Percentiles rank a stretch among this genome's conserved stretches.
These are phyloP conservation scores for Tarenaya hassleriana DNA, from an alignment of 345 rosid genomes.

Conservation along the genomic window DNA sequence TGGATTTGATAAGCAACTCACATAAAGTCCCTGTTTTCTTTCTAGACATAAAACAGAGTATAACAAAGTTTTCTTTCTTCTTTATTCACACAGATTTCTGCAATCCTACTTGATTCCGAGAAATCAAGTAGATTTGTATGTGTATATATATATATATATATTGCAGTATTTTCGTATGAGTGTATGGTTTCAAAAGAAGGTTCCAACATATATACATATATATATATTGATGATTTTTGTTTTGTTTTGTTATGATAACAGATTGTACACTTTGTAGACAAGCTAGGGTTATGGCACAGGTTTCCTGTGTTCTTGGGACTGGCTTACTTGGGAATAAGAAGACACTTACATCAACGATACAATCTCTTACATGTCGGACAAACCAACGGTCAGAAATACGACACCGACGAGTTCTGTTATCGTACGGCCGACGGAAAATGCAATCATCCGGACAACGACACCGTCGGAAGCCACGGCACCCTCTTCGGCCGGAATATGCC, in stretches of 20 bases:
- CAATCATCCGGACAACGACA: constrained; percentile 53
- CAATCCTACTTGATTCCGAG: too few relatives aligned
- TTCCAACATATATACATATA: not conserved
- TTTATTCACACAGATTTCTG: too few relatives aligned
- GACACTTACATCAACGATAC: constrained; percentile 69
- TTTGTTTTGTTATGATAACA: constrained; percentile 8
- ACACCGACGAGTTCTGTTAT: constrained; percentile 38
- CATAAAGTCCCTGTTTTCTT: too few relatives aligned
- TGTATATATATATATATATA: too few relatives aligned
- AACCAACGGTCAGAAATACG: constrained; percentile 38
- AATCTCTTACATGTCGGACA: constrained; percentile 61
- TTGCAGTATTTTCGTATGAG: too few relatives aligned
- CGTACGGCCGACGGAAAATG: constrained; percentile 64
- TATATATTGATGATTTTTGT: not conserved
- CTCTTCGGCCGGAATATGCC: constrained; percentile 66
- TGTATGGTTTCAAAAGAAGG: too few relatives aligned
- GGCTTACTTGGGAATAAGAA: constrained; percentile 50
- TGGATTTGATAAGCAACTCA: too few relatives aligned
- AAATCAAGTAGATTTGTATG: too few relatives aligned
- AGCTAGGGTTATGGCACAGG: constrained; percentile 56
- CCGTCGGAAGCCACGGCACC: constrained; percentile 57
- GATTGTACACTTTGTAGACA: constrained; percentile 62
- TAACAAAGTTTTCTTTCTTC: too few relatives aligned
- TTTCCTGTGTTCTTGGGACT: constrained; percentile 56
- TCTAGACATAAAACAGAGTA: too few relatives aligned